These are phyloP conservation scores for Lachnellula subtilissima DNA, from an alignment of 2,329 filamentous ascomycete genomes.

Conservation along the genomic window DNA sequence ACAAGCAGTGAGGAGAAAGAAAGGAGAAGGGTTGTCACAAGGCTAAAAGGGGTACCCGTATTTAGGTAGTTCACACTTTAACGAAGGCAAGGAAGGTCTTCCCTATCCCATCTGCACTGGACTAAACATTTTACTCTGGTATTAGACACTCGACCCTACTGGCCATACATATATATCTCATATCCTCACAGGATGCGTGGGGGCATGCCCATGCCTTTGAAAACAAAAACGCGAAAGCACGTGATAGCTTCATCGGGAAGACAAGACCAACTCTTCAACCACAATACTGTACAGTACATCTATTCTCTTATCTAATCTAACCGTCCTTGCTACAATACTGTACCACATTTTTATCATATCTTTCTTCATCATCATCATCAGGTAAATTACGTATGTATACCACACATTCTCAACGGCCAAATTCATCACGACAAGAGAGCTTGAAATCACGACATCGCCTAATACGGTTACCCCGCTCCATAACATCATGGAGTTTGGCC, in stretches of 20 bases:
- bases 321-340: neutral
- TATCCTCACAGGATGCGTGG: neutral
- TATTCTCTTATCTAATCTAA: neutral
- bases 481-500: conserved; percentile 1
- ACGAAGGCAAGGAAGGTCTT: no score
- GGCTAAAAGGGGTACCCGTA: no score
- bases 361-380: neutral
- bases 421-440: conserved; percentile 13
- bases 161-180: neutral
- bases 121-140: no score
- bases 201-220: neutral
- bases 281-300: neutral
- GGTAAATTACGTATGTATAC: neutral
- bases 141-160: no score
- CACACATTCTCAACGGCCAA: neutral
- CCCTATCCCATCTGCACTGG: no score
- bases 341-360: no score
- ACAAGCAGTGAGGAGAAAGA: no score
- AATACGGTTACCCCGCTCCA: conserved; percentile 12
- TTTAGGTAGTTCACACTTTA: no score
- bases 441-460: conserved; percentile 21
- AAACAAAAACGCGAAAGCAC: neutral
- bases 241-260: neutral
- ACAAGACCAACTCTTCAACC: neutral
- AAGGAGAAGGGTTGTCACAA: no score